Evolutionary conservation across 495 filamentous ascomycete species (phyloP).

Genomic region (Aspergillus homomorphus): DNA sequence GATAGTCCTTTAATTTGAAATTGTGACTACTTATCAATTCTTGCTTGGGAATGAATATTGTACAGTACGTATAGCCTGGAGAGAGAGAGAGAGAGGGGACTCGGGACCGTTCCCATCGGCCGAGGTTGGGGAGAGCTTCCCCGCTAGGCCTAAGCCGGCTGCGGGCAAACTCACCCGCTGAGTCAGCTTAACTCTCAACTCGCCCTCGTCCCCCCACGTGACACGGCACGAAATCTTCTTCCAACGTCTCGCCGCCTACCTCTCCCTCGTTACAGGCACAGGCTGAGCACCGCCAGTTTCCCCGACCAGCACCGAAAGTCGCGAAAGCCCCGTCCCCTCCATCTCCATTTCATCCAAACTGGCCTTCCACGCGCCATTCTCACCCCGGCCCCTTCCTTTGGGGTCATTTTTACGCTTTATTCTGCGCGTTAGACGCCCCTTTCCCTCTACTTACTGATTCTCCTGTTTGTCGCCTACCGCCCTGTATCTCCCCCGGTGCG

Average conservation of each 20-base stretch:
- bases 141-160: slow-evolving; percentile 17
- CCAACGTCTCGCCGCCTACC: slow-evolving; percentile 27
- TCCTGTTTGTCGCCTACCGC: slow-evolving; percentile 27
- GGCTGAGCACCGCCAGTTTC: slow-evolving; percentile 43
- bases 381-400: slow-evolving; percentile 30
- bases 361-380: slow-evolving; percentile 34
- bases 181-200: slow-evolving; percentile 22
- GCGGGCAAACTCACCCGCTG: slow-evolving; percentile 4
- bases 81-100: too few relatives aligned
- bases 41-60: too few relatives aligned
- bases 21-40: too few relatives aligned
- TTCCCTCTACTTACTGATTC: slow-evolving; percentile 29
- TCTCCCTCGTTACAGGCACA: slow-evolving; percentile 36
- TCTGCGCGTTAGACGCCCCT: slow-evolving; percentile 21
- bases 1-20: too few relatives aligned
- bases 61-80: too few relatives aligned
- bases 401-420: slow-evolving; percentile 22
- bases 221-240: slow-evolving; percentile 37
- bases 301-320: slow-evolving; percentile 42
- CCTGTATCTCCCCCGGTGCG: slow-evolving; percentile 21
- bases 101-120: too few relatives aligned
- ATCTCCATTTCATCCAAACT: slow-evolving; percentile 47
- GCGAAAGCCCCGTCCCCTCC: slow-evolving; percentile 45
- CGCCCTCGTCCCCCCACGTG: too few relatives aligned
- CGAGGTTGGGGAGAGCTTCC: not conserved